phyloP scores from a whole-genome alignment of 2,329 filamentous ascomycete genomes.

The Fusarium sp. region DNA sequence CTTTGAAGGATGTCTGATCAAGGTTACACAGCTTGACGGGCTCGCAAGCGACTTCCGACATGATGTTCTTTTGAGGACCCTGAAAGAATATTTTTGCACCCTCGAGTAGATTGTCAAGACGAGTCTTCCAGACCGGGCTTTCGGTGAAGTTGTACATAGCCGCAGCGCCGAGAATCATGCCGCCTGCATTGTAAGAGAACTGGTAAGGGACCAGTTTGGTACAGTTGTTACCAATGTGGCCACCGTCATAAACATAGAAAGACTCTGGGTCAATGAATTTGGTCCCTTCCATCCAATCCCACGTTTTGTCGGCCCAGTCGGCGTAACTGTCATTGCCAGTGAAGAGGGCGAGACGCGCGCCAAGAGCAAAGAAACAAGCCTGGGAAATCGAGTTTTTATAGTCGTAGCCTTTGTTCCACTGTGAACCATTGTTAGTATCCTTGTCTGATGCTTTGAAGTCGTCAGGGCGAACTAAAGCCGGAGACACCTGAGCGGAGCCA shows the following conservation, averaged over 20 bases:
- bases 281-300: conserved; percentile 73
- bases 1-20: conserved; percentile 74
- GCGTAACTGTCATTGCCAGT: conserved; percentile 83
- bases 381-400: conserved; percentile 79
- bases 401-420: conserved; percentile 82
- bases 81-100: conserved; percentile 68
- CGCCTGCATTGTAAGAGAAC: conserved; percentile 78
- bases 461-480: neutral
- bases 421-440: conserved; percentile 13
- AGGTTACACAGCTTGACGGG: conserved; percentile 70
- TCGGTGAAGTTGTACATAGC: conserved; percentile 76
- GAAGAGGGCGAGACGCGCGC: conserved; percentile 78
- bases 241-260: conserved; percentile 74
- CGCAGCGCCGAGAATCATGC: conserved; percentile 74
- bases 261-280: conserved; percentile 68
- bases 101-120: conserved; percentile 68
- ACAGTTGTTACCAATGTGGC: conserved; percentile 69
- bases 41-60: conserved; percentile 77
- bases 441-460: neutral
- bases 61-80: conserved; percentile 65
- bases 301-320: conserved; percentile 81
- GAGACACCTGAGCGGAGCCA: neutral
- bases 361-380: conserved; percentile 72
- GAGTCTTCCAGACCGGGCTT: conserved; percentile 67
- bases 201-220: conserved; percentile 70